Evolutionary conservation across 2,329 filamentous ascomycete species (phyloP), one percentile per base, ranked within the genome.

Genomic region (Chlorencoelia australis): DNA sequence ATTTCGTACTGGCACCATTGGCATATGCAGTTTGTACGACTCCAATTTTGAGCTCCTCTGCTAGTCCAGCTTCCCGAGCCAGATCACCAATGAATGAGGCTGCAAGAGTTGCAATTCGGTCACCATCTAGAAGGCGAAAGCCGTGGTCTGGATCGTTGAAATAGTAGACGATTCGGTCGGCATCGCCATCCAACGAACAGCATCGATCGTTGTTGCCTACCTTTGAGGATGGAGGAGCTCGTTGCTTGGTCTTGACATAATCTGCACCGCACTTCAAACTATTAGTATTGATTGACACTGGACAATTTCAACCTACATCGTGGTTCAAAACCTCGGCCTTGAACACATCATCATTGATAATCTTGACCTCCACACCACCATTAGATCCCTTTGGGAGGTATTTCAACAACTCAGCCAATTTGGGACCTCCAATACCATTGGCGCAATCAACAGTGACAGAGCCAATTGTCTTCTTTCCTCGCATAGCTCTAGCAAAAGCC

Each of bases 11-110:
- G 16, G 89, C 82, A 33, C 91, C 91, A 60, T 98, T 98, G 59
- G 91, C 91, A 58, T 98, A 98, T 14, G 91, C 91, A 1, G 91
- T 98, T 64, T 98, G 91, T 9, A 98, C 82, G 35, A 98, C 85
- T 41, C 89, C 91, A 43, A 96, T 88, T 55, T 83, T 86, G 47
- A 96, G 71, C 44, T 88, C 80, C 18, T 82, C 74, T 32, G 77
- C 69, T 19, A 98, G 72, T 10, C 84, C 84, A 37, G 86, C 84
- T 42, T 79, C 81, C 39, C 79, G 76, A 34, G 87, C 77, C 20
- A 95, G 79, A 47, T 96, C 88, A 24, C 82, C 84, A 45, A 98
- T 86, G 66, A 95, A 98, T 1, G 83, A 85, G 27, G 91, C 91
- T 9, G 86, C 85, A 34, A 98, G 78, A 2, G 88, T 94, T 4